phyloP scores from a whole-genome alignment of 148 eudicot genomes.

The Fagopyrum tataricum region DNA sequence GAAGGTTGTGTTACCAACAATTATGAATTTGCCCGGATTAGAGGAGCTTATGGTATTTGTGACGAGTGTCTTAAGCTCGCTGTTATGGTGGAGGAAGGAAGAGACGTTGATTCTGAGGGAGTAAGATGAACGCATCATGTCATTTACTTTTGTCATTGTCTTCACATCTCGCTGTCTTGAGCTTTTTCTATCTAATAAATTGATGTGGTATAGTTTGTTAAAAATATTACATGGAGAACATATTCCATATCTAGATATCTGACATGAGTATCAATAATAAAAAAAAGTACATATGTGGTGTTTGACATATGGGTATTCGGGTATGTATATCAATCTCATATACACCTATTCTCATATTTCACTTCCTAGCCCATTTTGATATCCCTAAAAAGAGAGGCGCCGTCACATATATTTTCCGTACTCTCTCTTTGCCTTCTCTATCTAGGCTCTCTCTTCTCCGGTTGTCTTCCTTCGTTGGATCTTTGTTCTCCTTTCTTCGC shows the following conservation, averaged over 20 bases:
- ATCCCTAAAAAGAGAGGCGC: too few species aligned
- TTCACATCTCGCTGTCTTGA: not conserved
- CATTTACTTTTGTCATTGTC: not conserved
- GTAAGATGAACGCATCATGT: conserved; percentile 25
- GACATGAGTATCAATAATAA: not conserved
- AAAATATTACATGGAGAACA: too few species aligned
- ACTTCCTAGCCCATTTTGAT: too few species aligned
- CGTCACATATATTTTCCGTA: too few species aligned
- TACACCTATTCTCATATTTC: too few species aligned
- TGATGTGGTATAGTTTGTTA: not conserved
- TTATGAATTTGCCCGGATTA: conserved; percentile 34
- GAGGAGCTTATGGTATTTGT: conserved; percentile 66
- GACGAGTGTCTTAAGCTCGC: conserved; percentile 68
- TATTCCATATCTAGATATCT: not conserved
- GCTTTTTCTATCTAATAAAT: not conserved
- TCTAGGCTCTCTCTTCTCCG: too few species aligned
- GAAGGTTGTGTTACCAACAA: conserved; percentile 32
- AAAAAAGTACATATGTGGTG: not conserved
- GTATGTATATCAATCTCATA: too few species aligned
- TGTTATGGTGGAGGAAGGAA: conserved; percentile 63
- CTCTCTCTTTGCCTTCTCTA: too few species aligned
- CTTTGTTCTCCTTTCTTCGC: too few species aligned
- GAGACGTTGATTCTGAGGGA: conserved; percentile 74
- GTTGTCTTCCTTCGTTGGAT: too few species aligned
- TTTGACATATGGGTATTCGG: too few species aligned